phyloP scores from a whole-genome alignment of 73 alveolate genomes.

The Uronychia setigera region DNA sequence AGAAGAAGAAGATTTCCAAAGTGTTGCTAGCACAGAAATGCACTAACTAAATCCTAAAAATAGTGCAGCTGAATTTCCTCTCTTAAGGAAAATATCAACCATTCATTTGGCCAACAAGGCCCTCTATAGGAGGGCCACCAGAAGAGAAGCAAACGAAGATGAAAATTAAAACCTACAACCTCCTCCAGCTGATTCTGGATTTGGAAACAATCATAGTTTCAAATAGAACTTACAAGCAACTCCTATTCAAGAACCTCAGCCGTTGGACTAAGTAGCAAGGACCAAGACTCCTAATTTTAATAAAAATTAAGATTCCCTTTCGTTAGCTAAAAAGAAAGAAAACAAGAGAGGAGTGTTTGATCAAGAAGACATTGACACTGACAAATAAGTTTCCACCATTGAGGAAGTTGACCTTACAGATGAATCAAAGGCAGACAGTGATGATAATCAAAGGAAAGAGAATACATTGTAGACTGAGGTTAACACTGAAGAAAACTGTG shows the following conservation, averaged over 20 bases:
- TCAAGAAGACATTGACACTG: no score
- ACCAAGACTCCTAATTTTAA: background rate
- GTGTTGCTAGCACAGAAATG: background rate
- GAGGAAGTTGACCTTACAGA: background rate
- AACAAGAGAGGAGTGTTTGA: background rate
- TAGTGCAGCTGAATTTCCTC: background rate
- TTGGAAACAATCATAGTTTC: no score
- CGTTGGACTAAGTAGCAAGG: background rate
- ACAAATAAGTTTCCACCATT: background rate
- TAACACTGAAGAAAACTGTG: no score
- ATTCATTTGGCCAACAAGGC: background rate
- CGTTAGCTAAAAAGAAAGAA: background rate
- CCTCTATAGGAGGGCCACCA: no score
- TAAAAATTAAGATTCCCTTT: background rate
- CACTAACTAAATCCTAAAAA: background rate
- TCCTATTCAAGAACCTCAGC: no score
- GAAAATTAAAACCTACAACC: no score
- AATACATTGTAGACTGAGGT: background rate
- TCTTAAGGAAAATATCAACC: background rate
- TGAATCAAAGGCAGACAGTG: background rate
- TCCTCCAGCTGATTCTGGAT: no score
- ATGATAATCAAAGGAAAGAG: background rate
- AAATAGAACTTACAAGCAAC: no score
- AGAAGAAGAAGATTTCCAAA: background rate
- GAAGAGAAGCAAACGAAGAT: no score